Evolutionary conservation across 495 filamentous ascomycete genomes (phyloP).

Genomic region (Lophiotrema nucula): DNA sequence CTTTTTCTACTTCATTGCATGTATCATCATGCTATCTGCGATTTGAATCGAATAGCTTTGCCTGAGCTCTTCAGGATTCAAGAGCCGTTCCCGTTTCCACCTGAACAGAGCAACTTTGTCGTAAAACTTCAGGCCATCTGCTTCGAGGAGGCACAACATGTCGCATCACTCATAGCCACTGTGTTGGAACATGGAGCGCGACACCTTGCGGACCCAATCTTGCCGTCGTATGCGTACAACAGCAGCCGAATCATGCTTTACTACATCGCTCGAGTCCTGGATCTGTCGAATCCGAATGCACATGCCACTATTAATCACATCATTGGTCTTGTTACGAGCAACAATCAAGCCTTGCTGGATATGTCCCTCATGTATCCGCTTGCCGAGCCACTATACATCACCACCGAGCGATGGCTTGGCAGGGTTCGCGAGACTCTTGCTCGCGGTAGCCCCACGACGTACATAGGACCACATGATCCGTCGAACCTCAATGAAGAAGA

Average conservation of each 20-base stretch:
- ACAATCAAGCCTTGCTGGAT: neutral
- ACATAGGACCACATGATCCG: neutral
- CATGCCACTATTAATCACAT: neutral
- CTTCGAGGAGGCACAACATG: slow-evolving; percentile 1
- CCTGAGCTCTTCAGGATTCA: slow-evolving; percentile 3
- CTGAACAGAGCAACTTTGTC: neutral
- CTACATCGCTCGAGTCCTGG: slow-evolving; percentile 1
- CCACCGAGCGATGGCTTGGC: neutral
- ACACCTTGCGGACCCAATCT: neutral
- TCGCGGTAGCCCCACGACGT: too few relatives aligned
- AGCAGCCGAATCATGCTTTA: slow-evolving; percentile 6
- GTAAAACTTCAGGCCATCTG: neutral
- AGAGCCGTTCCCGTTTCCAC: slow-evolving; percentile 1
- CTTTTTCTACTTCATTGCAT: slow-evolving; percentile 8
- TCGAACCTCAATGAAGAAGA: neutral
- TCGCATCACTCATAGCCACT: neutral
- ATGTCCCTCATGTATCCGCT: slow-evolving; percentile 2
- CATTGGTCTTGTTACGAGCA: neutral
- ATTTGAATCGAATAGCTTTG: slow-evolving; percentile 3
- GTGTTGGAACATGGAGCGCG: neutral
- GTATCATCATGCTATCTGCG: slow-evolving; percentile 3
- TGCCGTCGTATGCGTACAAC: slow-evolving; percentile 3
- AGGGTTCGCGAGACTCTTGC: neutral
- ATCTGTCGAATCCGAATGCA: neutral
- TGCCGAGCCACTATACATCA: slow-evolving; percentile 6